A percentile compares a stretch with the other conserved stretches of the same genome.
Evolutionary conservation across 169 alveolate genomes (phyloP).

Genomic region (Ichthyophthirius multifiliis): DNA sequence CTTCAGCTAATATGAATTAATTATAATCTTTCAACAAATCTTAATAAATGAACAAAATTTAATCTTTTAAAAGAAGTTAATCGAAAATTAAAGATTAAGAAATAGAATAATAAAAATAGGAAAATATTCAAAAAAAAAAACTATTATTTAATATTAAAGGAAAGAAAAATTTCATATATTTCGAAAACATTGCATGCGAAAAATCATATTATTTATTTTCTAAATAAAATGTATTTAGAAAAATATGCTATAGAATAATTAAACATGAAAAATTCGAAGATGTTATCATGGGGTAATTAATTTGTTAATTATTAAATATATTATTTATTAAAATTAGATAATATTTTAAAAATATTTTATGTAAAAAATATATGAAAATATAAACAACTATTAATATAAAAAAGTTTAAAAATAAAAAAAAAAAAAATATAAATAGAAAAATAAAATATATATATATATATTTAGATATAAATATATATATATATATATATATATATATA

Average conservation of each 20-base stretch:
- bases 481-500: too few relatives aligned
- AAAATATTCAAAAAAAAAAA: too few relatives aligned
- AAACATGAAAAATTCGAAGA: background rate
- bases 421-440: conserved; percentile 43
- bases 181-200: conserved; percentile 5
- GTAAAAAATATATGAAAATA: background rate
- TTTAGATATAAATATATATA: too few relatives aligned
- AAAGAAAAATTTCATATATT: conserved; percentile 8
- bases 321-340: conserved; percentile 69
- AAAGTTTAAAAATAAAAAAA: conserved; percentile 43
- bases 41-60: background rate
- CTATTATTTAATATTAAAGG: too few relatives aligned
- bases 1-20: background rate
- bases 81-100: background rate
- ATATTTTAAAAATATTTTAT: conserved; percentile 28
- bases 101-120: background rate
- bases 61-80: background rate
- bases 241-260: background rate
- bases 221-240: background rate
- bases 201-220: background rate
- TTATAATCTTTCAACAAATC: background rate
- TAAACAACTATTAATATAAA: conserved; percentile 43
- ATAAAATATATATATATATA: too few relatives aligned
- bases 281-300: conserved; percentile 45
- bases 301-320: too few relatives aligned